phyloP scores from a whole-genome alignment of 192 early-diverging fungal species.

The Coemansia asiatica region DNA sequence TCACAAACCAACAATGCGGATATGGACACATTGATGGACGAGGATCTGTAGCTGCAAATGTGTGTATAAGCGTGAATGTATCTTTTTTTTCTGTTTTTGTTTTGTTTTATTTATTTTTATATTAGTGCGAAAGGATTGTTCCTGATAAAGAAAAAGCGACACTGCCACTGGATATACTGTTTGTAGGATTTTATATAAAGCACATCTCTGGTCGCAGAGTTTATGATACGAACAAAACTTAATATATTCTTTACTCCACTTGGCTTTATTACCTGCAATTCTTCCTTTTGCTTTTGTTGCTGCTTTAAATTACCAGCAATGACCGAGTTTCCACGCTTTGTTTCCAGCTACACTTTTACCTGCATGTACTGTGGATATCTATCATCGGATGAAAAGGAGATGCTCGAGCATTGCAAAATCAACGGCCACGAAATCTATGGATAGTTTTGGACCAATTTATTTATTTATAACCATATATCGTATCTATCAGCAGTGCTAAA shows the following conservation, averaged over 20 bases:
- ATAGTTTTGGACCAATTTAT: constrained; percentile 13
- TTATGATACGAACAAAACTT: not conserved
- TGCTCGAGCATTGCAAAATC: constrained; percentile 17
- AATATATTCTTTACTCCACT: too few species aligned
- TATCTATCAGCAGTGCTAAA: too few species aligned
- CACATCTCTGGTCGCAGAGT: not conserved
- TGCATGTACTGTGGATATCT: constrained; percentile 18
- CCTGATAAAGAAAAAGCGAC: not conserved
- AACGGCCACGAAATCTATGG: constrained; percentile 15
- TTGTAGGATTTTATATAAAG: not conserved
- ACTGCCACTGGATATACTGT: not conserved
- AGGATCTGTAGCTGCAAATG: constrained; percentile 7
- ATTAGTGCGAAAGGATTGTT: not conserved
- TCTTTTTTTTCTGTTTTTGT: not conserved
- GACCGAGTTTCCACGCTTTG: constrained; percentile 4
- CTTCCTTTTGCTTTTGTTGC: not conserved
- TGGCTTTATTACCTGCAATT: not conserved
- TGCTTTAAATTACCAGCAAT: not conserved
- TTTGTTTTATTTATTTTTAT: not conserved
- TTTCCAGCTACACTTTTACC: not conserved
- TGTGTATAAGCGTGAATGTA: not conserved
- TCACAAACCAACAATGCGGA: not conserved
- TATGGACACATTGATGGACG: constrained; percentile 12
- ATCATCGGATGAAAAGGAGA: constrained; percentile 1
- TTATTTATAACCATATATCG: too few species aligned